Percentiles rank a stretch among this genome's conserved stretches.
phyloP scores from a whole-genome alignment of 1,284 basidiomycete species.

The Ceratobasidium sp. region DNA sequence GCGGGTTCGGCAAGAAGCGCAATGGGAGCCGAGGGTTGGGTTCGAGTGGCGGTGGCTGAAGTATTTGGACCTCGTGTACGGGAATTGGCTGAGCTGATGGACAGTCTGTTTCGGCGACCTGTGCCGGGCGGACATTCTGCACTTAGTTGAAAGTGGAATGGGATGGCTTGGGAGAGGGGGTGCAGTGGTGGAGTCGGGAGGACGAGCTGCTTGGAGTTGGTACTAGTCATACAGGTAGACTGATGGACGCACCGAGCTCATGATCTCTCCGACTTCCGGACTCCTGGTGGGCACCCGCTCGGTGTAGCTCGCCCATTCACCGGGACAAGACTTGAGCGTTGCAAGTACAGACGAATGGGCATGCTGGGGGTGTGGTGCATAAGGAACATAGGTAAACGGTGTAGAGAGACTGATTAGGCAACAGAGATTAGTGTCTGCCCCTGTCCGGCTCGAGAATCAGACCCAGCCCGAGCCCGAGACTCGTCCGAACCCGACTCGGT shows the following conservation, averaged over 20 bases:
- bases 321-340: slow-evolving; percentile 41
- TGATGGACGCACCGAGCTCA: slow-evolving; percentile 30
- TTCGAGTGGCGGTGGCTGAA: slow-evolving; percentile 1
- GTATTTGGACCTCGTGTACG: slow-evolving; percentile 8
- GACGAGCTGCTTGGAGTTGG: slow-evolving; percentile 35
- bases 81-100: not conserved
- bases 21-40: slow-evolving; percentile 21
- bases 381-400: slow-evolving; percentile 39
- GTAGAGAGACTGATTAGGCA: slow-evolving; percentile 32
- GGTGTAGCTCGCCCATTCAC: slow-evolving; percentile 39
- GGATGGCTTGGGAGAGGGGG: slow-evolving; percentile 40
- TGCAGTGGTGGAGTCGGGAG: slow-evolving; percentile 39
- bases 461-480: no score
- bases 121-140: slow-evolving; percentile 36
- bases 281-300: slow-evolving; percentile 36
- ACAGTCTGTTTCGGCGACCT: not conserved
- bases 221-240: not conserved
- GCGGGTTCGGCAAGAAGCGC: slow-evolving; percentile 31
- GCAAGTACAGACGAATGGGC: slow-evolving; percentile 38
- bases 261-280: slow-evolving; percentile 37
- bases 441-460: not conserved
- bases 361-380: slow-evolving; percentile 38
- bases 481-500: no score
- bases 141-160: slow-evolving; percentile 40
- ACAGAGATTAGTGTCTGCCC: not conserved